Base-by-base conservation (phyloP, 257 asterid genomes). In the Apocynum venetum region DNA sequence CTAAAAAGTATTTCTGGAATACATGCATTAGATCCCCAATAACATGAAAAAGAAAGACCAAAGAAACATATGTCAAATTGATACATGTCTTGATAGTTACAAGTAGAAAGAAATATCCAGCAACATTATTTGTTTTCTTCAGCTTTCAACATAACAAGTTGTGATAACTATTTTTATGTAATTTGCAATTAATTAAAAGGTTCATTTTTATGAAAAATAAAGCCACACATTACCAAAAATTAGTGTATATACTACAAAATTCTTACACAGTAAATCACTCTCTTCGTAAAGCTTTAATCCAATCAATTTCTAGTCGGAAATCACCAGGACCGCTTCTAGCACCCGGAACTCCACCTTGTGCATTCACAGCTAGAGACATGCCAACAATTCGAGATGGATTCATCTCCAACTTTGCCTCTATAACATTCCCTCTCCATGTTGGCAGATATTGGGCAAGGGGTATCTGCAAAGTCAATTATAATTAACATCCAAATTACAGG, bases 361-460 rank as follows among this genome's bases (percentile, higher is more conserved):
- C 93, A 35, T 95, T 95, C 78, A 95, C 89, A 2, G 98, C 87
- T 14, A 95, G 80, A 14, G 98, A 90, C 89, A 95, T 86, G 72
- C 98, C 96, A 63, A 95, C 90, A 31, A 93, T 78, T 76, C 99
- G 92, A 75, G 85, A 72, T 12, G 97, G 99, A 86, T 93, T 95
- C 99, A 95, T 95, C 86, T 95, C 98, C 74, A 95, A 78, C 57
- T 87, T 47, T 19, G 90, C 97, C 15, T 95, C 97, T 82, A 95
- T 95, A 4, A 93, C 91, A 57, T 84, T 91, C 81, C 99, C 99
- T 79, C 97, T 92, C 99, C 99, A 95, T 8, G 98, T 95, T 65
- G 97, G 98, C 48, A 88, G 87, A 84, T 90, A 93, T 71, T 91
- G 94, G 53, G 89, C 84, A 43, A 95, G 95, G 60, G 99, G 99